Evolutionary conservation across 2,329 filamentous ascomycete species (phyloP).

Genomic region (Pyricularia pennisetigena): DNA sequence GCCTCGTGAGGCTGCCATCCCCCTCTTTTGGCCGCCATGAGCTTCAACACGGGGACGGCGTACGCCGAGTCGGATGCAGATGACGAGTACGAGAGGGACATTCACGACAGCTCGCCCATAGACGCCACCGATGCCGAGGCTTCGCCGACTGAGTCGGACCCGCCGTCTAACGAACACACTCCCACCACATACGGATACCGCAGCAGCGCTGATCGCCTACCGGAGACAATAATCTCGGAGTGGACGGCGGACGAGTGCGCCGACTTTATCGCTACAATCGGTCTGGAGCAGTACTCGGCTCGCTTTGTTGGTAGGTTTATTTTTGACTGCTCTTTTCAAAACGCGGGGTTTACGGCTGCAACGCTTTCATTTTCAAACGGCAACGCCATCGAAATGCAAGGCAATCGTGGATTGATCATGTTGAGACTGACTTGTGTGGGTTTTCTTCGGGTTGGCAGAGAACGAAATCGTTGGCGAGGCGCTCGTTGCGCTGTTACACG

Average conservation of each 20-base stretch:
- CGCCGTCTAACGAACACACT: conserved; percentile 63
- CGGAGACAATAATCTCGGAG: conserved; percentile 66
- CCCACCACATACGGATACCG: conserved; percentile 68
- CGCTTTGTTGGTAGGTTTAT: conserved; percentile 66
- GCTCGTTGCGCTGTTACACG: conserved; percentile 77
- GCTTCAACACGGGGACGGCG: conserved; percentile 55
- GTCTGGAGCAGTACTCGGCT: conserved; percentile 73
- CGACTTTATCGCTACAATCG: conserved; percentile 74
- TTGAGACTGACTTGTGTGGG: not conserved
- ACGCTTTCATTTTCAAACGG: too few relatives aligned
- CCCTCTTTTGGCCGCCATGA: conserved; percentile 29
- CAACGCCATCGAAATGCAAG: not conserved
- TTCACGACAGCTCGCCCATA: conserved; percentile 57
- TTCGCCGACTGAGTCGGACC: conserved; percentile 63
- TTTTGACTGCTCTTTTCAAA: not conserved
- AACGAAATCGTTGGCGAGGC: conserved; percentile 93
- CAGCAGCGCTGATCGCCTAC: conserved; percentile 53
- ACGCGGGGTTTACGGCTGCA: too few relatives aligned
- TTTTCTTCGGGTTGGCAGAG: conserved; percentile 39
- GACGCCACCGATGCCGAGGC: conserved; percentile 56
- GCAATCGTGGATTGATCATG: not conserved
- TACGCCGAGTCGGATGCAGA: conserved; percentile 75
- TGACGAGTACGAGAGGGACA: conserved; percentile 72
- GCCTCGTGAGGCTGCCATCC: not conserved
- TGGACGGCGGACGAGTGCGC: conserved; percentile 84